Evolutionary conservation across 352 stramenopile species (phyloP), one percentile per base, ranked within the genome.

Genomic region (Pythium pyrilobum): DNA sequence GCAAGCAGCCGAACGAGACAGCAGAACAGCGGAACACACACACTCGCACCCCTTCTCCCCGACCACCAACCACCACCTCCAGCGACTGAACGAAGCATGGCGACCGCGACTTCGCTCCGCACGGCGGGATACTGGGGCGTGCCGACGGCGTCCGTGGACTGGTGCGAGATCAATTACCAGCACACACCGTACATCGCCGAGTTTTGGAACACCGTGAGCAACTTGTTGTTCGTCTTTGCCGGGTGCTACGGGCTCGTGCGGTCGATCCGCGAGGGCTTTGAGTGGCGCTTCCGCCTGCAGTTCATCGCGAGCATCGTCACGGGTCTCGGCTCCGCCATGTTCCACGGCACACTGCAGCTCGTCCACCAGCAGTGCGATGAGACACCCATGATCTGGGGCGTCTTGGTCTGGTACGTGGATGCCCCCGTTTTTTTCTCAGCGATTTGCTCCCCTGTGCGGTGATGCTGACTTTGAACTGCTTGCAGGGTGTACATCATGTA

Each of bases 121-220:
- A 21, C 32, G 21, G 37, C 33, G 7, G 69, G 77, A 13, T 92
- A 74, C 58, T 95, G 85, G 85, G 85, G 84, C 3, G 45, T 67
- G 3, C 67, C 77, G 10, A 91, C 81, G 18, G 76, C 85, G 27
- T 89, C 81, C 8, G 89, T 93, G 54, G 80, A 95, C 67, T 95
- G 85, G 85, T 95, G 85, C 55, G 85, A 95, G 62, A 53, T 43
- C 59, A 92, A 95, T 64, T 95, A 95, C 56, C 52, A 85, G 57
- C 56, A 84, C 66, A 87, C 67, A 55, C 74, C 62, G 56, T 94
- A 90, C 55, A 64, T 95, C 31, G 85, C 85, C 54, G 85, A 95
- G 73, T 92, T 89, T 64, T 93, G 84, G 81, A 95, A 95, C 67
- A 92, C 83, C 4, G 40, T 90, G 43, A 91, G 80, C 69, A 92